A percentile compares a stretch with the other conserved stretches of the same genome.
These are phyloP conservation scores for Uronychia setigera DNA, from an alignment of 73 alveolate genomes.

Conservation along the genomic window DNA sequence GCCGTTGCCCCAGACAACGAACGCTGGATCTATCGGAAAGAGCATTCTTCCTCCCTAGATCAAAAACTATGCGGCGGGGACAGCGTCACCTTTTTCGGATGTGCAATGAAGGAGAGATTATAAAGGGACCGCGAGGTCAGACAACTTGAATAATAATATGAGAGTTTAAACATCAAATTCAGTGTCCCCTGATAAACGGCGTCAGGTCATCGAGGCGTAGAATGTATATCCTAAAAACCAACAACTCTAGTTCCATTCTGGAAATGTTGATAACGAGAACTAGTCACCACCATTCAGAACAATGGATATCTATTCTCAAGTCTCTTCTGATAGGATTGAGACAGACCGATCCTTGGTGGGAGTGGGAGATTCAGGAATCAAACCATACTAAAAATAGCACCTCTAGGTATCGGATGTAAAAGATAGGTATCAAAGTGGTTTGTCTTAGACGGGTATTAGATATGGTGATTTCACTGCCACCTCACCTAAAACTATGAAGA, in stretches of 20 bases:
- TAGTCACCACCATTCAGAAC: neutral
- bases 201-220: neutral
- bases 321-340: neutral
- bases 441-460: neutral
- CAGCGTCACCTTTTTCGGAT: neutral
- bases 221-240: neutral
- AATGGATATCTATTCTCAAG: neutral
- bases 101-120: neutral
- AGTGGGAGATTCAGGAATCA: neutral
- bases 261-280: neutral
- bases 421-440: neutral
- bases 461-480: neutral
- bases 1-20: too few relatives aligned
- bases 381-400: too few relatives aligned
- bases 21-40: too few relatives aligned
- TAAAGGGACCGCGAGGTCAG: neutral
- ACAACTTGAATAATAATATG: neutral
- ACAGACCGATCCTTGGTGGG: neutral
- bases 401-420: neutral
- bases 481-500: neutral
- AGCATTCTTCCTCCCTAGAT: too few relatives aligned
- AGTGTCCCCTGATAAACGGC: neutral
- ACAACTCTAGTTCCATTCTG: neutral
- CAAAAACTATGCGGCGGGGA: too few relatives aligned
- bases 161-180: neutral